Evolutionary conservation across 805 yeast species (phyloP), one percentile per base, ranked within the genome.

Genomic region (Cyberlindnera mycetangii): DNA sequence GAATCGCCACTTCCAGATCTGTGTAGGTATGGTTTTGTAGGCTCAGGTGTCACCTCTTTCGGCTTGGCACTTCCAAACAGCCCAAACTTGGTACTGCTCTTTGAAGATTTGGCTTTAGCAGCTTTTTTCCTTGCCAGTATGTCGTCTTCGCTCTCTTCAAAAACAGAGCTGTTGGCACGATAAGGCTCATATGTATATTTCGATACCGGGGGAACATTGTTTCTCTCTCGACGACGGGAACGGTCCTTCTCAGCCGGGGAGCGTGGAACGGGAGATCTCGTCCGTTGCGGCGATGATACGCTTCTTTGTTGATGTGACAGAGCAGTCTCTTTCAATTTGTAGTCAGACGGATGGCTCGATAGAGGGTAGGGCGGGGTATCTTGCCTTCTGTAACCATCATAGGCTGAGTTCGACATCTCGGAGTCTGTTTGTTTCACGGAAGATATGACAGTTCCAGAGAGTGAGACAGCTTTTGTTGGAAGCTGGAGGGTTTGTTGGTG

Each of bases 1-100:
- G 40, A 36, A 39, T 58, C 62, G 22, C 49, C 61, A 38, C 56
- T 48, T 2, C 37, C 48, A 21, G 47, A 47, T 5, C 35, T 22
- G 27, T 53, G 55, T 4, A 28, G 34, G 32, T 57, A 56, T 9
- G 27, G 39, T 15, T 17, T 22, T 24, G 12, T 15, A 7, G 31
- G 39, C 3, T 30, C 18, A 7, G 18, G 5, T 20, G 20, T 9
- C 6, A 11, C 20, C 10, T 35, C 38, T n/a, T 17, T 12, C 16
- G 21, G 21, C 30, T 35, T 35, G 11, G 19, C 30, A 22, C 30
- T 16, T 8, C 38, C 34, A 25, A 47, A 43, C 7, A 32, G 14
- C 6, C 34, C 36, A 25, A 40, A 40, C 39, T 40, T 49, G 15
- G 33, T 17, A 10, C 11, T 37, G 12, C 12, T 22, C 32, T 43